Evolutionary conservation across 805 yeast species (phyloP).

Genomic region (Saccharomyces mikatae): DNA sequence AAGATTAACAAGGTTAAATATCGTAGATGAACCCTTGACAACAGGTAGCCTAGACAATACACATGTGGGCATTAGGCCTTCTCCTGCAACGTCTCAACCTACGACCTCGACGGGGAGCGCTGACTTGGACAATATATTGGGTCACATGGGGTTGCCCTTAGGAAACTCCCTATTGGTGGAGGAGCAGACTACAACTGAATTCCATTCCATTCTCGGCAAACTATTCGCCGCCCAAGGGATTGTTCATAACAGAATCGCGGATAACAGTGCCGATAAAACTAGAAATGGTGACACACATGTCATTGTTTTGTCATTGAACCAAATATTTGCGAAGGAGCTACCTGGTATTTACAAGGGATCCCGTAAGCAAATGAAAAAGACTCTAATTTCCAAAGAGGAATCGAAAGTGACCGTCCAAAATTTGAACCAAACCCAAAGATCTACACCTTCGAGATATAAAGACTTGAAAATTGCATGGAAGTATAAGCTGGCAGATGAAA

Average conservation of each 20-base stretch:
- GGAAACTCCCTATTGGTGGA: slow-evolving; percentile 65
- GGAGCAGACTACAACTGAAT: slow-evolving; percentile 86
- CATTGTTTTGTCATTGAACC: slow-evolving; percentile 53
- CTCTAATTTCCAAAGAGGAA: slow-evolving; percentile 48
- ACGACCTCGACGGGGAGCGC: slow-evolving; percentile 73
- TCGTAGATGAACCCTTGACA: neutral
- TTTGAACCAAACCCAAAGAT: slow-evolving; percentile 34
- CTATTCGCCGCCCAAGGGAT: slow-evolving; percentile 72
- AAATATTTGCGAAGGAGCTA: slow-evolving; percentile 55
- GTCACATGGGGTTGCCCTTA: slow-evolving; percentile 80
- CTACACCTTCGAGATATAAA: slow-evolving; percentile 19
- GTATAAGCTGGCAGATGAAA: slow-evolving; percentile 49
- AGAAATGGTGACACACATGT: slow-evolving; percentile 43
- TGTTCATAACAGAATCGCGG: slow-evolving; percentile 48
- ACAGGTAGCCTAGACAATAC: slow-evolving; percentile 1
- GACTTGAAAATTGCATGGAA: slow-evolving; percentile 92
- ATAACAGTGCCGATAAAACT: slow-evolving; percentile 12
- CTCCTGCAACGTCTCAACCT: slow-evolving; percentile 61
- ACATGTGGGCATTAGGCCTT: slow-evolving; percentile 65
- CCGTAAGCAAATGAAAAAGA: slow-evolving; percentile 56
- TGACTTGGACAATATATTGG: slow-evolving; percentile 65
- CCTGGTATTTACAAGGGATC: slow-evolving; percentile 75
- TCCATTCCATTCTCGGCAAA: slow-evolving; percentile 60
- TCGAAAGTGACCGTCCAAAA: slow-evolving; percentile 62
- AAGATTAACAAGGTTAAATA: neutral